These are phyloP conservation scores for Trichomonas tenax DNA, from an alignment of 208 protist species.

Conservation along the genomic window DNA sequence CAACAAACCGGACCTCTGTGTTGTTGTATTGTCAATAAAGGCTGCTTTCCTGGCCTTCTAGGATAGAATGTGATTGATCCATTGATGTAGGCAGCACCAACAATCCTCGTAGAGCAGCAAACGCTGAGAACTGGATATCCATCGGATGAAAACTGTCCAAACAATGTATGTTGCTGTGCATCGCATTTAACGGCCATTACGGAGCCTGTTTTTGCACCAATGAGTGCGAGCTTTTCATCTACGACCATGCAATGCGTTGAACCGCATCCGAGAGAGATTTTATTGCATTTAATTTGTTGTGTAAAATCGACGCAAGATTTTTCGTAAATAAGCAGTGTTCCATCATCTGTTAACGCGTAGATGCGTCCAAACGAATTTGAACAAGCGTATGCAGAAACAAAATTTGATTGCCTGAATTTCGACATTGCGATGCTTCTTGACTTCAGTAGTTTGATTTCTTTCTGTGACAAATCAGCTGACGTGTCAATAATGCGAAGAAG, in stretches of 20 bases:
- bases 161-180: background rate
- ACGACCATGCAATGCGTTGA: background rate
- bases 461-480: background rate
- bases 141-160: background rate
- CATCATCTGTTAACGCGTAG: background rate
- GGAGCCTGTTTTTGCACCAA: background rate
- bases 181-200: background rate
- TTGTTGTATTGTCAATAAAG: background rate
- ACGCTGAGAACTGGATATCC: background rate
- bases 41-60: background rate
- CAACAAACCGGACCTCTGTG: background rate
- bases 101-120: background rate
- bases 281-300: background rate
- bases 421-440: background rate
- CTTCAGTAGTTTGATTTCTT: background rate
- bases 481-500: background rate
- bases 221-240: background rate
- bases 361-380: background rate
- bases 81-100: background rate
- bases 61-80: background rate
- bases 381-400: background rate
- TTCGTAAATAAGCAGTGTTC: background rate
- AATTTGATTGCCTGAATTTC: background rate
- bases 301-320: background rate
- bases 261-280: background rate